Base-by-base conservation (phyloP, 177 flowering plant genomes). In the Vitis hybrid region DNA sequence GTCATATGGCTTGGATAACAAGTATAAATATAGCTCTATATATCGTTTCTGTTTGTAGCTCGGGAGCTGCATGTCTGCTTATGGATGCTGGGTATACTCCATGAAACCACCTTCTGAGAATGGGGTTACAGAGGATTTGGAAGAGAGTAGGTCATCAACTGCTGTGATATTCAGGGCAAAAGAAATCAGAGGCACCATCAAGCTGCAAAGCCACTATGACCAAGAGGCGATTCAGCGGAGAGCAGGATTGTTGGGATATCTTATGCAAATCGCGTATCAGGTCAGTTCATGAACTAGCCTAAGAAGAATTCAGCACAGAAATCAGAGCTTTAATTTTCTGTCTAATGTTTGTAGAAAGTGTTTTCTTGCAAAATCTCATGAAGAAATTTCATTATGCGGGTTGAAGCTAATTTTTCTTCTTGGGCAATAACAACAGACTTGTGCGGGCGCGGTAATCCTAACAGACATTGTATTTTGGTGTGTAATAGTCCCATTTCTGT, bases 381-480 rank as follows among this genome's bases (percentile, higher is more conserved):
- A 33, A 33, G 45, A 5, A 22, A 22, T 14, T 51, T 51, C 14
- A 51, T 51, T 10, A 3, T 51, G 55, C 8, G 60, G 15, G 22
- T 60, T 73, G 60, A 60, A 33, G 15, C 61, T 62, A 48, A 51
- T 58, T 10, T 31, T 50, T 19, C 61, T 55, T 51, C 50, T 63
- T 62, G 26, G 7, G 10, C 26, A 22, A 8, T 67, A 6, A 1
- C 49, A 55, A 67, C 81, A 90, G 95, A 83, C 84, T 56, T 78
- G 89, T 82, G 92, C 84, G 72, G 97, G 97, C 29, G 92, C 93
- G 57, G 87, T 84, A n/a, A 39, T 91, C 63, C 77, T 87, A 31
- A 89, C 92, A 53, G 94, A 91, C 73, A 52, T 89, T 19, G 87
- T 91, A 15, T 89, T 89, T 76, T 91, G 97, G 97, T 76, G 81